phyloP scores from a whole-genome alignment of 2,329 filamentous ascomycete genomes.

The Aspergillus sp. region DNA sequence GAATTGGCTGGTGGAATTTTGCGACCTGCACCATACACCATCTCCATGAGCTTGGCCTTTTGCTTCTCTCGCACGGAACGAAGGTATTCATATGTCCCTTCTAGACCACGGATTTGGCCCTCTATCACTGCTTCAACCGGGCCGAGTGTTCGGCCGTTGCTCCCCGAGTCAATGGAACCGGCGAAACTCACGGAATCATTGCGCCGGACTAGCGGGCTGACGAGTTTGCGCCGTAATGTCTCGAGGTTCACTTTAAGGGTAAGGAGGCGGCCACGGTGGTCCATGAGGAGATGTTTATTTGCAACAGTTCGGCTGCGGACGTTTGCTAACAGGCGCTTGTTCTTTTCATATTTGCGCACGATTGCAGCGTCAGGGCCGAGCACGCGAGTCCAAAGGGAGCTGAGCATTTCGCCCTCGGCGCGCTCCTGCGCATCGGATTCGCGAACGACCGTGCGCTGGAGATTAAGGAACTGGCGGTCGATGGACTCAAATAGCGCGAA shows the following conservation, averaged over 20 bases:
- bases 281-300: conserved; percentile 83
- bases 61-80: conserved; percentile 73
- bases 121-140: conserved; percentile 58
- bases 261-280: conserved; percentile 81
- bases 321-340: conserved; percentile 73
- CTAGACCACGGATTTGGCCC: conserved; percentile 80
- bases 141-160: conserved; percentile 60
- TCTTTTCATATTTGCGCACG: conserved; percentile 89
- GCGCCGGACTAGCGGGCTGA: conserved; percentile 76
- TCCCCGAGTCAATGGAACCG: conserved; percentile 26
- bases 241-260: conserved; percentile 85
- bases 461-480: conserved; percentile 84
- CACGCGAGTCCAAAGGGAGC: conserved; percentile 80
- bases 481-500: conserved; percentile 91
- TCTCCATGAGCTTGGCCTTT: conserved; percentile 79
- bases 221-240: conserved; percentile 76
- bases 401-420: conserved; percentile 76
- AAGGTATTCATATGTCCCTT: conserved; percentile 76
- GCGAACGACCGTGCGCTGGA: conserved; percentile 80
- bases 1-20: conserved; percentile 24
- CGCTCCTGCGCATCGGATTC: conserved; percentile 80
- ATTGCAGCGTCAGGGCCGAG: conserved; percentile 72
- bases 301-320: conserved; percentile 79
- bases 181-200: conserved; percentile 52
- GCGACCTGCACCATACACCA: conserved; percentile 63